These are phyloP conservation scores for Ilyonectria mors-panacis DNA, from an alignment of 2,329 filamentous ascomycete genomes.

Conservation along the genomic window DNA sequence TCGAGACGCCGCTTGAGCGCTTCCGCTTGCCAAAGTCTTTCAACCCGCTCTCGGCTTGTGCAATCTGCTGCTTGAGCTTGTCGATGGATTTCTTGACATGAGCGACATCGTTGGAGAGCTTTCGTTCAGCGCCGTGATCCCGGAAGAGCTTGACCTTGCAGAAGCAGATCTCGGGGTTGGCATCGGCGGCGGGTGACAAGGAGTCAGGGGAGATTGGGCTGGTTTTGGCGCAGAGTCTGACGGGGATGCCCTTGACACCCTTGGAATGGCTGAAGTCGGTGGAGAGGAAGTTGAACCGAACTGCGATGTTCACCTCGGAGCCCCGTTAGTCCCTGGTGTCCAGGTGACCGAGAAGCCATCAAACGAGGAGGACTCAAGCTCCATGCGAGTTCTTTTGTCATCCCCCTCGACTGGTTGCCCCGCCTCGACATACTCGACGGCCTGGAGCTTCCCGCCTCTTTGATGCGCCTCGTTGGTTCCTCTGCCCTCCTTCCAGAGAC, in stretches of 20 bases:
- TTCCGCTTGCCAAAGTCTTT: conserved; percentile 79
- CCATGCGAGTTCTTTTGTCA: conserved; percentile 77
- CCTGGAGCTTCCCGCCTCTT: conserved; percentile 90
- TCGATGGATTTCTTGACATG: conserved; percentile 98
- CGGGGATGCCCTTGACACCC: conserved; percentile 96
- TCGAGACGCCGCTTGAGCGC: conserved; percentile 65
- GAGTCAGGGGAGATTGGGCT: conserved; percentile 72
- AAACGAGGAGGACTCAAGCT: conserved; percentile 85
- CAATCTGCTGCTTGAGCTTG: conserved; percentile 94
- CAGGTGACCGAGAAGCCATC: conserved; percentile 95
- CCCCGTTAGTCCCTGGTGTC: conserved; percentile 79
- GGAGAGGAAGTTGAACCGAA: conserved; percentile 98
- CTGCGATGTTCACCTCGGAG: conserved; percentile 87
- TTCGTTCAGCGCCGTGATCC: conserved; percentile 95
- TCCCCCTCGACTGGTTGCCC: conserved; percentile 72
- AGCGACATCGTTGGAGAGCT: conserved; percentile 92
- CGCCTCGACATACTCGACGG: conserved; percentile 91
- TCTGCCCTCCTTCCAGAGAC: conserved; percentile 93
- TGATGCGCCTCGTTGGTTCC: conserved; percentile 97
- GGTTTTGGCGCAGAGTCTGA: conserved; percentile 93
- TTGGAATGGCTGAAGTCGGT: conserved; percentile 99
- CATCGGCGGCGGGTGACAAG: conserved; percentile 61
- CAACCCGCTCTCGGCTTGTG: conserved; percentile 79
- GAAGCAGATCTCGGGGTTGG: conserved; percentile 82
- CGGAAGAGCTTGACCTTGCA: conserved; percentile 98